Evolutionary conservation across 371 early-diverging fungal genomes (phyloP).

Genomic region (Parasitella parasitica): DNA sequence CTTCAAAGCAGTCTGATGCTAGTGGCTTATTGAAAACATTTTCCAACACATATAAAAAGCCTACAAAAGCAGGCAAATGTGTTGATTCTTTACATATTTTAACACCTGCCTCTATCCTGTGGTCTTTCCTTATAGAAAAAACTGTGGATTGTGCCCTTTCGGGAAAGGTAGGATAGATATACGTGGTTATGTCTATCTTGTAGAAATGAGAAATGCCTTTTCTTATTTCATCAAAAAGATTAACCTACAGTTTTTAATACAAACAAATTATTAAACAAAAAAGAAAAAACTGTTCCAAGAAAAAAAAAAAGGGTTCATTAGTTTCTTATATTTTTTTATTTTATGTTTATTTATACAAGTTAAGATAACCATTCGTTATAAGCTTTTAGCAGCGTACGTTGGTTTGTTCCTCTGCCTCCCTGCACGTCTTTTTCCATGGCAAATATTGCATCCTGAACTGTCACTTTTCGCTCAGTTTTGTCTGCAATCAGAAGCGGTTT

Average conservation of each 20-base stretch:
- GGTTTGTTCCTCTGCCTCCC: conserved; percentile 57
- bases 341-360: not conserved
- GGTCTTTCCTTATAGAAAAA: conserved; percentile 20
- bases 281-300: no score
- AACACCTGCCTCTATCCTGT: conserved; percentile 34
- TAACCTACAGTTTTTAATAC: conserved; percentile 1
- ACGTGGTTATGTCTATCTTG: conserved; percentile 5
- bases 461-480: conserved; percentile 49
- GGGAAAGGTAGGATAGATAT: conserved; percentile 31
- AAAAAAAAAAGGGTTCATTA: no score
- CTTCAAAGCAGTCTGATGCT: not conserved
- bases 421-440: conserved; percentile 72
- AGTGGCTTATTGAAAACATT: not conserved
- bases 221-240: not conserved
- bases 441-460: conserved; percentile 72
- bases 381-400: conserved; percentile 63
- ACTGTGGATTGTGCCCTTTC: conserved; percentile 30
- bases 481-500: not conserved
- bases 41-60: conserved; percentile 12
- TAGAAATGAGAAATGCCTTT: not conserved
- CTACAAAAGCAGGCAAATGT: not conserved
- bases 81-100: conserved; percentile 10
- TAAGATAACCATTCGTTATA: conserved; percentile 48
- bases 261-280: conserved; percentile 7
- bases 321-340: not conserved